Percentiles rank a stretch among this genome's conserved stretches.
These are phyloP conservation scores for Bipolaris bicolor DNA, from an alignment of 2,329 filamentous ascomycete species.

Conservation along the genomic window DNA sequence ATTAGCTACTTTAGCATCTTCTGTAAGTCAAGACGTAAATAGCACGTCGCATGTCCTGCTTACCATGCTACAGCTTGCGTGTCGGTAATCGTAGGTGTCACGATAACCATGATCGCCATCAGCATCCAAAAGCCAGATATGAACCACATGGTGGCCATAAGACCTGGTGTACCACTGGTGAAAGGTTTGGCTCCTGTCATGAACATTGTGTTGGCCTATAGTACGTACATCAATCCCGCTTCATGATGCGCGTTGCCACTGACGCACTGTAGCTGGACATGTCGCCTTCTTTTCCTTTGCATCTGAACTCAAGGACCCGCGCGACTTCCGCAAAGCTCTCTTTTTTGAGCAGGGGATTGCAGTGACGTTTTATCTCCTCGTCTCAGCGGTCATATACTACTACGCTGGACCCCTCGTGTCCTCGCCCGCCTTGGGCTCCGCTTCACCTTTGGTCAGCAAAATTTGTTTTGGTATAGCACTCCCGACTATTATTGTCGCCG, in stretches of 20 bases:
- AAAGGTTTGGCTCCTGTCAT: slow-evolving; percentile 40
- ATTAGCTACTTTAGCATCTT: slow-evolving; percentile 67
- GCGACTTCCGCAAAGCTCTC: slow-evolving; percentile 68
- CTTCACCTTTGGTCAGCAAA: slow-evolving; percentile 63
- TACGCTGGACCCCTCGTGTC: slow-evolving; percentile 67
- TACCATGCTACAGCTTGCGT: slow-evolving; percentile 58
- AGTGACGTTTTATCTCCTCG: slow-evolving; percentile 67
- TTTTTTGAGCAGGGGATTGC: slow-evolving; percentile 65
- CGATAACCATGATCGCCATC: slow-evolving; percentile 70
- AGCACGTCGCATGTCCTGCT: slow-evolving; percentile 18
- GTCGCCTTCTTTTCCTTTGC: slow-evolving; percentile 73
- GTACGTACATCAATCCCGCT: slow-evolving; percentile 34
- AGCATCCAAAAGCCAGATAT: slow-evolving; percentile 57
- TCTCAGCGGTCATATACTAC: slow-evolving; percentile 71
- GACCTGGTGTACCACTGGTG: slow-evolving; percentile 27
- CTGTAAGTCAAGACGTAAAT: slow-evolving; percentile 49
- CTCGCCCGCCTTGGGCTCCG: slow-evolving; percentile 71
- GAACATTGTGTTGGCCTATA: slow-evolving; percentile 76
- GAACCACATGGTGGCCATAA: slow-evolving; percentile 35
- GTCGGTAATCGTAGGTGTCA: slow-evolving; percentile 68
- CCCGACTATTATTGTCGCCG: slow-evolving; percentile 73
- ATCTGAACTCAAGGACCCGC: slow-evolving; percentile 66
- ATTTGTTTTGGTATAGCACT: slow-evolving; percentile 71
- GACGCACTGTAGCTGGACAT: slow-evolving; percentile 55
- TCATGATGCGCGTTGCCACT: not conserved